These are phyloP conservation scores for Puccinia horiana DNA, from an alignment of 1,284 basidiomycete species.

Conservation along the genomic window DNA sequence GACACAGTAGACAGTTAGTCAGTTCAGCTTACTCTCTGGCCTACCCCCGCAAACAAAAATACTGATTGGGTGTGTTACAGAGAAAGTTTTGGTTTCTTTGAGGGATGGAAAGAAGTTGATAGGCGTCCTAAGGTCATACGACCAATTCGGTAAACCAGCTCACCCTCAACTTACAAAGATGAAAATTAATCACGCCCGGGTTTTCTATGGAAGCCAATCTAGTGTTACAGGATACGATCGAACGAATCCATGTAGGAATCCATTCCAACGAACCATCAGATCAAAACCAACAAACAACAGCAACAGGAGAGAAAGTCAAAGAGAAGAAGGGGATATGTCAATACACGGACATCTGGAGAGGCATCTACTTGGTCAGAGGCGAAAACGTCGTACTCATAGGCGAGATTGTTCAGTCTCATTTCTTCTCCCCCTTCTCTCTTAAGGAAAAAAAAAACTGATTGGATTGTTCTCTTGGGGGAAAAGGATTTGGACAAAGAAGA, in stretches of 20 bases:
- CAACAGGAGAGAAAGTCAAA: constrained; percentile 1
- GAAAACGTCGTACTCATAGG: constrained; percentile 98
- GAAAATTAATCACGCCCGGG: not conserved
- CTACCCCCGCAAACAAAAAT: not conserved
- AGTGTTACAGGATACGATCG: constrained; percentile 62
- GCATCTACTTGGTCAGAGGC: constrained; percentile 89
- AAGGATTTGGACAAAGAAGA: constrained; percentile 95
- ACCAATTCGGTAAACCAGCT: constrained; percentile 84
- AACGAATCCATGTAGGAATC: constrained; percentile 69
- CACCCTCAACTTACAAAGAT: not conserved
- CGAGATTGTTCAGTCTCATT: constrained; percentile 77
- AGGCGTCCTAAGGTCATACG: constrained; percentile 93
- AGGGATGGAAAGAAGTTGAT: constrained; percentile 94
- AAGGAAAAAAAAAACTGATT: too few species aligned
- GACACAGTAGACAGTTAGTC: constrained; percentile 98
- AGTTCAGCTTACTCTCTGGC: constrained; percentile 62
- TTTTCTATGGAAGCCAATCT: constrained; percentile 55
- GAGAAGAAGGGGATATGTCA: constrained; percentile 64
- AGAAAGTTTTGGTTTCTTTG: constrained; percentile 96
- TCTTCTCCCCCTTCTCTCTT: not conserved
- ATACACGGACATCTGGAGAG: constrained; percentile 80
- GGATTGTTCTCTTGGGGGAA: constrained; percentile 45
- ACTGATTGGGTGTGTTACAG: constrained; percentile 63
- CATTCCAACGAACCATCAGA: not conserved
- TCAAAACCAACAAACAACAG: not conserved